These are phyloP conservation scores for Teratosphaeria nubilosa DNA, from an alignment of 2,329 filamentous ascomycete genomes.

Conservation along the genomic window DNA sequence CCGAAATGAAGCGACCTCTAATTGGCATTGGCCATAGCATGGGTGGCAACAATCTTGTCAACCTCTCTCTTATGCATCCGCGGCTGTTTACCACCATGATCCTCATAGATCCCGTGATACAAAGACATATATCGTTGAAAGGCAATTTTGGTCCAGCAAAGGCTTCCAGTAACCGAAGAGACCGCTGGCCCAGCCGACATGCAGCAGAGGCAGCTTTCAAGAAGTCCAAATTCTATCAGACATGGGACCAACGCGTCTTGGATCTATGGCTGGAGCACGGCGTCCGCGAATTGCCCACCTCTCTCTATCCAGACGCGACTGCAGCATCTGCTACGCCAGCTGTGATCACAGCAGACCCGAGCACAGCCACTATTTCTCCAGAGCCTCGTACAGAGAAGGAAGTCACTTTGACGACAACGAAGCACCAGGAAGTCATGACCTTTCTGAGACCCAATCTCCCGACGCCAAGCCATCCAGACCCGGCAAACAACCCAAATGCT, in stretches of 20 bases:
- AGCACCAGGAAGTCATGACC: constrained; percentile 79
- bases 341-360: constrained; percentile 17
- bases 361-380: constrained; percentile 10
- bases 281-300: constrained; percentile 62
- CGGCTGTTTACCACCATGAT: constrained; percentile 66
- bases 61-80: constrained; percentile 67
- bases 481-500: constrained; percentile 26
- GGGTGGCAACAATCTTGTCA: constrained; percentile 63
- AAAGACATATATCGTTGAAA: constrained; percentile 35
- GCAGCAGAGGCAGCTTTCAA: constrained; percentile 58
- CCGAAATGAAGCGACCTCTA: constrained; percentile 69
- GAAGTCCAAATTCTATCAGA: constrained; percentile 63
- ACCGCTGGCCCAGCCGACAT: constrained; percentile 68
- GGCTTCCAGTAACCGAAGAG: constrained; percentile 61
- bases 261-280: constrained; percentile 64
- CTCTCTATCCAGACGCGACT: constrained; percentile 39
- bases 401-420: constrained; percentile 69
- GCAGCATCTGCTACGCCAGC: constrained; percentile 14
- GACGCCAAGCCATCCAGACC: constrained; percentile 12
- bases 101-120: constrained; percentile 77
- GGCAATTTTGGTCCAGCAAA: constrained; percentile 27
- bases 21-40: constrained; percentile 84
- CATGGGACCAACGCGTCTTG: constrained; percentile 74
- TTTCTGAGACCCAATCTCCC: constrained; percentile 55
- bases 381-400: constrained; percentile 26